These are phyloP conservation scores for Zopfia rhizophila DNA, from an alignment of 2,329 filamentous ascomycete species.

Conservation along the genomic window DNA sequence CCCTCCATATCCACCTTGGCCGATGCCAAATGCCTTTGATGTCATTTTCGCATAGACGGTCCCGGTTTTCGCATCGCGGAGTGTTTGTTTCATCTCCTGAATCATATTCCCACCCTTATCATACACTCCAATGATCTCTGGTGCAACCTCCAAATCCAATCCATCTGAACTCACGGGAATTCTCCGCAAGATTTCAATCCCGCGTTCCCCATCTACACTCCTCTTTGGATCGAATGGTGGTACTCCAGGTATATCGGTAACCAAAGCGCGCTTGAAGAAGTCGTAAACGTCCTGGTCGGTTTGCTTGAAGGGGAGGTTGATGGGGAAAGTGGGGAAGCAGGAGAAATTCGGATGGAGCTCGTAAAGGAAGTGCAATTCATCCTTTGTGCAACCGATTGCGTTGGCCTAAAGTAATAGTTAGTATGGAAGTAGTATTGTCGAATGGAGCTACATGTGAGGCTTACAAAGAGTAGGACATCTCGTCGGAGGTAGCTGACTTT, in stretches of 20 bases:
- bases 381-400: conserved; percentile 51
- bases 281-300: conserved; percentile 59
- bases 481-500: conserved; percentile 57
- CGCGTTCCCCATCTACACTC: conserved; percentile 56
- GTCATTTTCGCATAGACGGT: conserved; percentile 53
- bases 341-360: conserved; percentile 58
- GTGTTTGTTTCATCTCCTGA: conserved; percentile 52
- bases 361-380: conserved; percentile 58
- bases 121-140: conserved; percentile 57
- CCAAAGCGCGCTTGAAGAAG: conserved; percentile 51
- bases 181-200: conserved; percentile 51
- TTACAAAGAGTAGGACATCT: conserved; percentile 56
- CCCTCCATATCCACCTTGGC: conserved; percentile 59
- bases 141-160: conserved; percentile 53
- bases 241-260: conserved; percentile 50
- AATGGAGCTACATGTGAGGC: conserved; percentile 11
- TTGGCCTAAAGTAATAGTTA: conserved; percentile 41
- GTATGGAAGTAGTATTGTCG: background rate
- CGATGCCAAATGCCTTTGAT: conserved; percentile 57
- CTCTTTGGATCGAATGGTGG: conserved; percentile 55
- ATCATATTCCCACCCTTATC: conserved; percentile 58
- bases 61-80: conserved; percentile 54
- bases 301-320: conserved; percentile 59
- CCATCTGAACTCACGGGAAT: conserved; percentile 52
- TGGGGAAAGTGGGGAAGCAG: conserved; percentile 60